phyloP scores from a whole-genome alignment of 202 grass and related monocot species.

The Carex arenaria region DNA sequence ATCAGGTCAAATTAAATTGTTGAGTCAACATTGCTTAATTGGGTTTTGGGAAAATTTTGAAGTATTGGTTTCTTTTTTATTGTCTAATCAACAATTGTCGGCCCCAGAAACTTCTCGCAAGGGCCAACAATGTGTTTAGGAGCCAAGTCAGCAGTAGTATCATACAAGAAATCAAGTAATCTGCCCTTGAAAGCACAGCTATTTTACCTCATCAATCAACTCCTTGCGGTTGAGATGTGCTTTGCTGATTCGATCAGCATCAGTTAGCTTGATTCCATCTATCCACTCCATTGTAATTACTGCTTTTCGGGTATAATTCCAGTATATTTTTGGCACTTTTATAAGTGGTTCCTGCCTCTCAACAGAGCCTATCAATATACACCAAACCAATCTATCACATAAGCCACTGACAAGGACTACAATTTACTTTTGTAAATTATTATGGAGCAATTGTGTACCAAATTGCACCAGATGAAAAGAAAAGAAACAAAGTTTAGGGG shows the following conservation, averaged over 20 bases:
- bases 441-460: neutral
- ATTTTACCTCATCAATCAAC: conserved; percentile 76
- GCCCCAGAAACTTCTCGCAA: no score
- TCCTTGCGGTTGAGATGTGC: conserved; percentile 69
- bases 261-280: conserved; percentile 92
- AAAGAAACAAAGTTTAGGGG: neutral
- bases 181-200: neutral
- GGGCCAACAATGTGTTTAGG: no score
- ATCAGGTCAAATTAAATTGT: neutral
- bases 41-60: neutral
- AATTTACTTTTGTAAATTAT: neutral
- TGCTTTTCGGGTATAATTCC: conserved; percentile 70
- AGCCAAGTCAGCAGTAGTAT: neutral
- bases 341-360: conserved; percentile 26
- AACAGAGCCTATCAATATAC: conserved; percentile 30
- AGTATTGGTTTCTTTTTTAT: neutral
- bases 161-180: neutral
- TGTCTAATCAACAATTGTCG: no score
- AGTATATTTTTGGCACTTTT: conserved; percentile 92
- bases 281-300: conserved; percentile 95
- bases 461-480: neutral
- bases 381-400: conserved; percentile 25
- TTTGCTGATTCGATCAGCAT: conserved; percentile 59
- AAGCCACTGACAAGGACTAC: neutral
- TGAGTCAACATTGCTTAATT: neutral